Evolutionary conservation across 164 flowering plant genomes (phyloP), one percentile per base, ranked within the genome.

Genomic region (Chloranthus sessilifolius): DNA sequence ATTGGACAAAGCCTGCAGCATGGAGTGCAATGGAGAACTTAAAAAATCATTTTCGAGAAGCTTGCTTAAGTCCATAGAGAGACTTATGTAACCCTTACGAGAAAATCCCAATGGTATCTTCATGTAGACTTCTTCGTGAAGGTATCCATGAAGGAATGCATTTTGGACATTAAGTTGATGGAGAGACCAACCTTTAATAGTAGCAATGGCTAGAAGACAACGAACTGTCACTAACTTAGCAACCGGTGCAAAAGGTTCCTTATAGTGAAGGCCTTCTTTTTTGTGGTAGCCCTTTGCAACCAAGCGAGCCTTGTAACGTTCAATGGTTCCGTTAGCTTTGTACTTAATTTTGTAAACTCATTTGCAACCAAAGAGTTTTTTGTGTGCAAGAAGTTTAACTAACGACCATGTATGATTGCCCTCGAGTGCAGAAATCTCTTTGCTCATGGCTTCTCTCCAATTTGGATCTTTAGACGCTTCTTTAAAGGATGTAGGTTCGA

Each of bases 41-140:
- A 7, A 24, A 43, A 43, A 43, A 43, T 24, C 47, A 43, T 15
- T 43, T 43, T 19, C 3, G 47, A 43, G 3, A 43, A 9, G 47
- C 22, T 1, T 43, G 47, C 2, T 43, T 43, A 7, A 43, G 24
- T 1, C 25, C 47, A 43, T 43, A 7, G 10, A 43, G 4, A 43
- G 47, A 43, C 23, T 43, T 43, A 5, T 23, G 11, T 43, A 43
- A n/a, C 47, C 47, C 11, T 43, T 0, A 15, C 25, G 47, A 24
- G 7, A 7, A 17, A 17, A 21, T 15, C 1, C 3, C 7, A 0
- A 24, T 5, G 47, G 47, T 5, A 43, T 6, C n/a, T 17, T 11
- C 47, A 43, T 43, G 9, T 43, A 43, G 3, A 43, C 47, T 43
- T 43, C 47, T n/a, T 43, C 25, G 0, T 21, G n/a, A 9, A 43